These are phyloP conservation scores for Cytospora piceae DNA, from an alignment of 2,329 filamentous ascomycete genomes.

Conservation along the genomic window DNA sequence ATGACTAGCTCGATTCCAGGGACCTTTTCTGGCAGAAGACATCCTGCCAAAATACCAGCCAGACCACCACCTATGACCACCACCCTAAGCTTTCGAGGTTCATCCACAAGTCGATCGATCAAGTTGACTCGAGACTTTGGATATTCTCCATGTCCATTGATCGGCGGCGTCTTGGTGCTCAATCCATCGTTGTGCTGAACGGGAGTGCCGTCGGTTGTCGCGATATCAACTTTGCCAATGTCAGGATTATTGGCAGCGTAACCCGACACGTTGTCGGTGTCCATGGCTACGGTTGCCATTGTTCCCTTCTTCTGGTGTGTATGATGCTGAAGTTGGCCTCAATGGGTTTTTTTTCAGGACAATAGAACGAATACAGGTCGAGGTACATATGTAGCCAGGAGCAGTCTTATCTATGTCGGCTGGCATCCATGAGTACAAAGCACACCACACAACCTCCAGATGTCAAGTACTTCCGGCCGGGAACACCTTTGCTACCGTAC, in stretches of 20 bases:
- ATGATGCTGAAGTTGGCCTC: neutral
- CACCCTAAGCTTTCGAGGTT: conserved; percentile 54
- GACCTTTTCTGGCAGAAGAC: conserved; percentile 69
- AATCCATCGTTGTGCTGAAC: neutral
- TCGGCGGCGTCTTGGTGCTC: neutral
- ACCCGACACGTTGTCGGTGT: neutral
- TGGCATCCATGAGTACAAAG: neutral
- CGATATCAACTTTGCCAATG: neutral
- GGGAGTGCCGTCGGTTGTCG: neutral
- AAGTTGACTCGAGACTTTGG: conserved; percentile 36
- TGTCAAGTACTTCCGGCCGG: neutral
- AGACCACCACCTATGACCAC: conserved; percentile 68
- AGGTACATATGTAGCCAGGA: neutral
- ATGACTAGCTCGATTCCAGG: conserved; percentile 68
- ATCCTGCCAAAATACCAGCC: conserved; percentile 65
- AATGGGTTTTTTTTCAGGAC: neutral
- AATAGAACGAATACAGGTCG: neutral
- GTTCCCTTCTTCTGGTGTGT: neutral
- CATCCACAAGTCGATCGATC: conserved; percentile 48
- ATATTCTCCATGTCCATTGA: conserved; percentile 22
- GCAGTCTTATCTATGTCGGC: neutral
- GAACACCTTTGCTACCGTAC: neutral
- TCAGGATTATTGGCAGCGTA: neutral
- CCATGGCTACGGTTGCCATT: neutral
- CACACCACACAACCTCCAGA: neutral